Evolutionary conservation across 306 rosid species (phyloP).

Genomic region (Citrullus colocynthis): DNA sequence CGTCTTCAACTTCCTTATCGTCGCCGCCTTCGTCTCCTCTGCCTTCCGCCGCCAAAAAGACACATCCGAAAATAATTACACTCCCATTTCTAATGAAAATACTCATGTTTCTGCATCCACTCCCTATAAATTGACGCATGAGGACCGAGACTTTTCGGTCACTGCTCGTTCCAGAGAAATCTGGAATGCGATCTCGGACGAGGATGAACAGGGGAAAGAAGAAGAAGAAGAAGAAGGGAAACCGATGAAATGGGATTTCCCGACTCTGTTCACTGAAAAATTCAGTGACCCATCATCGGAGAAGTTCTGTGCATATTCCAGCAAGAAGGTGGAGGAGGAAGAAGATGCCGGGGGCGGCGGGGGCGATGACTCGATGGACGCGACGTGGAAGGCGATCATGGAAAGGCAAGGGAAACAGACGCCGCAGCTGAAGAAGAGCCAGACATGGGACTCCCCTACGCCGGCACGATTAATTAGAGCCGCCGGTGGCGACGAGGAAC

Average conservation of each 20-base stretch:
- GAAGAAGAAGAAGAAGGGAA: conserved; percentile 7
- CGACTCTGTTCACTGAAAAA: conserved; percentile 9
- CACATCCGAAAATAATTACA: background rate
- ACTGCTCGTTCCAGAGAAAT: background rate
- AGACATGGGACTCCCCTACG: conserved; percentile 28
- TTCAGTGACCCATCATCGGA: conserved; percentile 15
- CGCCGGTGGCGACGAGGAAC: conserved; percentile 22
- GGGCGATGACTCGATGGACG: conserved; percentile 29
- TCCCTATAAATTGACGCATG: conserved; percentile 7
- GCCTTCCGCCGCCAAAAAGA: conserved; percentile 20
- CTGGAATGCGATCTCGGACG: background rate
- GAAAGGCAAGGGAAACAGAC: conserved; percentile 23
- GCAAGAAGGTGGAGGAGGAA: background rate
- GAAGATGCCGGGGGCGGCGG: conserved; percentile 9
- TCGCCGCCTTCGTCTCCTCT: conserved; percentile 55
- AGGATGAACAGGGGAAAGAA: background rate
- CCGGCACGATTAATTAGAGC: conserved; percentile 19
- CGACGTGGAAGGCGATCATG: conserved; percentile 45
- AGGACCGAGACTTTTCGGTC: conserved; percentile 8
- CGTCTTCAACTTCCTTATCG: conserved; percentile 61
- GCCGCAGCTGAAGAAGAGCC: conserved; percentile 33
- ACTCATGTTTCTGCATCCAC: background rate
- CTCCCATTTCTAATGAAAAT: background rate
- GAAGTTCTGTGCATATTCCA: conserved; percentile 7
- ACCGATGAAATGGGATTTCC: background rate